A percentile compares a stretch with the other conserved stretches of the same genome.
Conservation (phyloP, 1,139 yeast species). For the Suhomyces bribrorum region DNA sequence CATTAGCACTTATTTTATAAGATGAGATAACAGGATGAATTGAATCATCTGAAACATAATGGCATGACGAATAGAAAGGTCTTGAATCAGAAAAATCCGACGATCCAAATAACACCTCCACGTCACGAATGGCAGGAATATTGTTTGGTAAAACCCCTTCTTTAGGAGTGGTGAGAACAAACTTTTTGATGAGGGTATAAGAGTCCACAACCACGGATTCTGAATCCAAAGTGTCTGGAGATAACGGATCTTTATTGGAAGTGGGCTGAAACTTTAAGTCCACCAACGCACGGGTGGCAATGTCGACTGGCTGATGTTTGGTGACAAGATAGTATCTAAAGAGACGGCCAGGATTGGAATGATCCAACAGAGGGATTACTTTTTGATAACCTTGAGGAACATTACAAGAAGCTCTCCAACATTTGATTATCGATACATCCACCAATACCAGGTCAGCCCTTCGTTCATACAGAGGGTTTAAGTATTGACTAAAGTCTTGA, state of each 20-base stretch:
- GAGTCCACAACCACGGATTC: slow-evolving; percentile 9
- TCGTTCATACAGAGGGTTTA: slow-evolving; percentile 2
- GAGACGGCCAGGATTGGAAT: slow-evolving; percentile 6
- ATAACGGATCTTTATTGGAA: neutral
- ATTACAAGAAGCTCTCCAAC: slow-evolving; percentile 14
- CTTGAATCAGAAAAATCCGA: slow-evolving; percentile 24
- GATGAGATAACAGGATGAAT: slow-evolving; percentile 16
- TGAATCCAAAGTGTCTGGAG: neutral
- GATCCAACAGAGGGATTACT: slow-evolving; percentile 16
- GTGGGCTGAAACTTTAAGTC: slow-evolving; percentile 16
- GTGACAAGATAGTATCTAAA: slow-evolving; percentile 18
- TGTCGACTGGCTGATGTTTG: slow-evolving; percentile 13
- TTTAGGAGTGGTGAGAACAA: slow-evolving; percentile 12
- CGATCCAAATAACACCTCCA: slow-evolving; percentile 31
- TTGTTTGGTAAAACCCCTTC: slow-evolving; percentile 11
- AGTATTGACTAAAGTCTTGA: slow-evolving; percentile 1
- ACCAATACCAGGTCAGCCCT: slow-evolving; percentile 10
- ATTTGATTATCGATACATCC: slow-evolving; percentile 16
- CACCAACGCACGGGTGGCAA: slow-evolving; percentile 16
- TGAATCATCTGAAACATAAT: slow-evolving; percentile 5
- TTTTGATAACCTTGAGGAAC: slow-evolving; percentile 16
- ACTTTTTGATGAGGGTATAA: slow-evolving; percentile 10
- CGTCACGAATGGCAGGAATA: slow-evolving; percentile 20
- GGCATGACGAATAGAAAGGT: slow-evolving; percentile 12
- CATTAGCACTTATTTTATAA: slow-evolving; percentile 11